Evolutionary conservation across 345 rosid genomes (phyloP).

Genomic region (Hibiscus mutabilis): DNA sequence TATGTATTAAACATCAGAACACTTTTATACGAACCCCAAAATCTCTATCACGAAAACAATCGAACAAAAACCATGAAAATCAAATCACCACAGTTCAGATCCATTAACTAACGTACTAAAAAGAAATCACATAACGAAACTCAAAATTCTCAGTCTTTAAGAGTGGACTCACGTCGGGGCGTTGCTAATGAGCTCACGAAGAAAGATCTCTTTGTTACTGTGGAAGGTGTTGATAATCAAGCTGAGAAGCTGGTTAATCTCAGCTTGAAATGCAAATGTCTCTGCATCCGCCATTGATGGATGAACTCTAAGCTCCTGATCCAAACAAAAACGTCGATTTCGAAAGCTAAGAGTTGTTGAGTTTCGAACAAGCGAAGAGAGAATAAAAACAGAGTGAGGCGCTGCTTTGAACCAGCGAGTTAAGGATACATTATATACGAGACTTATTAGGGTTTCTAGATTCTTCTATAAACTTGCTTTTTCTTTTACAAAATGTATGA

Average conservation of each 20-base stretch:
- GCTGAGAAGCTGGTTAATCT: slow-evolving; percentile 73
- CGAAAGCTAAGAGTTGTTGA: neutral
- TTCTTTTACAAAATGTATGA: too few species aligned
- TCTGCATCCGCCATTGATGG: slow-evolving; percentile 40
- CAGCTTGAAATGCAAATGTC: slow-evolving; percentile 85
- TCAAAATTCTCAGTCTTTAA: neutral
- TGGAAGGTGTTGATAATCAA: slow-evolving; percentile 76
- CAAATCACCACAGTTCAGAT: neutral
- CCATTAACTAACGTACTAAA: neutral
- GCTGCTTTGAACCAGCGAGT: too few species aligned
- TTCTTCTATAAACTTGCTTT: too few species aligned
- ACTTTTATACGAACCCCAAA: neutral
- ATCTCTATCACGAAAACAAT: neutral
- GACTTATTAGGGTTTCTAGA: slow-evolving; percentile 26
- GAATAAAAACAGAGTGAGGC: neutral
- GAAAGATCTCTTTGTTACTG: slow-evolving; percentile 90
- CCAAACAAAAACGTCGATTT: neutral
- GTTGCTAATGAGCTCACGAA: slow-evolving; percentile 74
- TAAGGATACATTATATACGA: slow-evolving; percentile 6
- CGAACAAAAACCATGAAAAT: neutral
- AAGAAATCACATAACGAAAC: neutral
- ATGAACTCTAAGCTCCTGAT: neutral
- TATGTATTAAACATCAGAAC: neutral
- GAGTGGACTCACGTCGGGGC: slow-evolving; percentile 45
- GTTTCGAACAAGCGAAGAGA: too few species aligned